A percentile compares a stretch with the other conserved stretches of the same genome.
Evolutionary conservation across 805 yeast species (phyloP).

Genomic region (Candida patagonica): DNA sequence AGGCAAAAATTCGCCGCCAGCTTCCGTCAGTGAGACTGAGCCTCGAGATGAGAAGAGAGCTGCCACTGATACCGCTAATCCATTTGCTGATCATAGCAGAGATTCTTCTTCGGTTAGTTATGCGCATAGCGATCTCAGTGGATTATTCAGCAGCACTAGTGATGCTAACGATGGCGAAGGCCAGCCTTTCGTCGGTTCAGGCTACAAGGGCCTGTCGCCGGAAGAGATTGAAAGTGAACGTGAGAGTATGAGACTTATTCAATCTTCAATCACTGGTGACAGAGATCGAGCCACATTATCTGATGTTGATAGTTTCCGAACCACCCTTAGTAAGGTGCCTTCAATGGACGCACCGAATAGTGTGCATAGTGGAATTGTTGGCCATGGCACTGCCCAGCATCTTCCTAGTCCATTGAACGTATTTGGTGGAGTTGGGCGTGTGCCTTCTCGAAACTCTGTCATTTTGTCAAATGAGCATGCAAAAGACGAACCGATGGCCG

Average conservation of each 20-base stretch:
- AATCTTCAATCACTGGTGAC: neutral
- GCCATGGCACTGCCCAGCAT: neutral
- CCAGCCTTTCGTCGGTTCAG: too few relatives aligned
- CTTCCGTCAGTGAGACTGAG: neutral
- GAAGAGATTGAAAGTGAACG: neutral
- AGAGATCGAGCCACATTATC: neutral
- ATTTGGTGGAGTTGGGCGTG: neutral
- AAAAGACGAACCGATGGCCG: slow-evolving; percentile 1
- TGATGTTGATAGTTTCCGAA: slow-evolving; percentile 1
- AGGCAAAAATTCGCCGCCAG: neutral
- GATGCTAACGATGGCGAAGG: neutral
- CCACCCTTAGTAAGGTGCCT: too few relatives aligned
- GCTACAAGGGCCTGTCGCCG: neutral
- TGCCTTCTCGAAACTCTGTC: slow-evolving; percentile 4
- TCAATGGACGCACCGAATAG: neutral
- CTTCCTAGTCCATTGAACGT: neutral
- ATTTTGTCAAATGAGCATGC: slow-evolving; percentile 4
- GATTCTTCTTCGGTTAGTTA: neutral
- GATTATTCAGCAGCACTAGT: slow-evolving; percentile 1
- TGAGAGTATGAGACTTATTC: neutral
- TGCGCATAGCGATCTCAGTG: slow-evolving; percentile 1
- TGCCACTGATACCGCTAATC: neutral
- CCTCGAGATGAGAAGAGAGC: neutral
- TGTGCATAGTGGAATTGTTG: neutral
- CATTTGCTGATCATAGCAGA: neutral